Conservation (phyloP, 768 basidiomycete species). For the Plicaturopsis crispa region DNA sequence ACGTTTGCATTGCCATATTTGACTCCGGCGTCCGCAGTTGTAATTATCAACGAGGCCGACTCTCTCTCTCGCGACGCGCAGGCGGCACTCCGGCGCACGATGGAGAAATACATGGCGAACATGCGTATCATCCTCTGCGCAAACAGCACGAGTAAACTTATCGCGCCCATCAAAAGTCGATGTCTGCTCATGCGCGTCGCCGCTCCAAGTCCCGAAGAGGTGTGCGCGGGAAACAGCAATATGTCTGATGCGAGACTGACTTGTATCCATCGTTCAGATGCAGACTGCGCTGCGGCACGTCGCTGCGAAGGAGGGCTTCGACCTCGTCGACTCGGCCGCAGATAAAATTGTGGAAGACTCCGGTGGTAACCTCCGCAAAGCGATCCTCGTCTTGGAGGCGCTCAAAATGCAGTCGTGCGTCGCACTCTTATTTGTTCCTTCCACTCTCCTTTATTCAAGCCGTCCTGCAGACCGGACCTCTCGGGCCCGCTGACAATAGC, state of each 20-base stretch:
- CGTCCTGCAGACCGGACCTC: constrained; percentile 61
- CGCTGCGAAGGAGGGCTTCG: constrained; percentile 71
- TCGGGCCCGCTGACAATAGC: constrained; percentile 75
- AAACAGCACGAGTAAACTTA: constrained; percentile 90
- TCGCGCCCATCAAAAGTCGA: constrained; percentile 93
- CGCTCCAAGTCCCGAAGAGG: constrained; percentile 75
- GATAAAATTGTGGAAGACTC: constrained; percentile 75
- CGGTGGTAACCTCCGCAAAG: constrained; percentile 89
- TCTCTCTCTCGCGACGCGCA: constrained; percentile 93
- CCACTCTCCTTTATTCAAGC: not conserved
- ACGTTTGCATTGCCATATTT: not conserved
- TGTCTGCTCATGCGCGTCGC: constrained; percentile 92
- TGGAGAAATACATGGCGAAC: constrained; percentile 99
- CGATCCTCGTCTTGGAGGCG: constrained; percentile 89
- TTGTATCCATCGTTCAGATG: constrained; percentile 48
- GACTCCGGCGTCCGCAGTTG: constrained; percentile 52
- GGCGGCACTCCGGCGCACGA: constrained; percentile 91
- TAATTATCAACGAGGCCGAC: constrained; percentile 97
- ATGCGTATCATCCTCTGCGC: constrained; percentile 95
- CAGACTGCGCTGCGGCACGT: constrained; percentile 68
- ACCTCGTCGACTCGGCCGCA: constrained; percentile 72
- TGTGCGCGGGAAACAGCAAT: constrained; percentile 20
- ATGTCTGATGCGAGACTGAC: not conserved
- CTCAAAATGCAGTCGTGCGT: constrained; percentile 93
- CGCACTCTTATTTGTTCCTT: not conserved